Evolutionary conservation across 2,329 filamentous ascomycete species (phyloP), one percentile per base, ranked within the genome.

Genomic region (Fusarium sororula): DNA sequence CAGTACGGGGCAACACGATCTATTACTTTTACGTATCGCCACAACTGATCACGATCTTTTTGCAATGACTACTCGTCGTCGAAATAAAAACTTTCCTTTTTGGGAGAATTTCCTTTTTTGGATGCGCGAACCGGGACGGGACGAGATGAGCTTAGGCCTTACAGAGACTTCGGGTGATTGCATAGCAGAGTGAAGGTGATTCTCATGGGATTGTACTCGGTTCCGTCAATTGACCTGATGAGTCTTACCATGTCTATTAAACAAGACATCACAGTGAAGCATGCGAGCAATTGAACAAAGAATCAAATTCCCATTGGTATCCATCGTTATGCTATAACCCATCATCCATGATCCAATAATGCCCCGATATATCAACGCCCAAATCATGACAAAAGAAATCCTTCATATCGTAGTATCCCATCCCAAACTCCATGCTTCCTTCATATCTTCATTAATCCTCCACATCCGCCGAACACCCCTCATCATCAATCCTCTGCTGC

Each of bases 391-490:
- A 73, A 71, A 63, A 30, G 39, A 67, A 74, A 68, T 39, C 51
- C 45, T 41, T 70, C 45, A 37, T 71, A 44, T 37, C 42, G 47
- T 60, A n/a, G 30, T 38, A 22, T 7, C 20, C 11, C 24, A 50
- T 48, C 42, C 53, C 26, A 41, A 68, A 76, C 61, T 62, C 62
- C 63, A 62, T 42, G 55, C 37, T 51, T 74, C 71, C 39, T 51
- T 74, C 68, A 56, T 70, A 39, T 72, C 39, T 67, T 58, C n/a
- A 58, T 70, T 48, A 75, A 47, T 77, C 73, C 48, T 77, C 76
- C 12, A 54, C 61, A 65, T 78, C 76, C 7, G 68, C 75, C 10
- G 69, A 66, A 28, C 74, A 70, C 1, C 66, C 74, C 28, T 71
- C 75, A 12, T 77, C 76, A 0, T 78, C 67, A 51, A 70, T 17